These are phyloP conservation scores for Pelargonium nanum DNA, from an alignment of 345 rosid genomes.

Conservation along the genomic window DNA sequence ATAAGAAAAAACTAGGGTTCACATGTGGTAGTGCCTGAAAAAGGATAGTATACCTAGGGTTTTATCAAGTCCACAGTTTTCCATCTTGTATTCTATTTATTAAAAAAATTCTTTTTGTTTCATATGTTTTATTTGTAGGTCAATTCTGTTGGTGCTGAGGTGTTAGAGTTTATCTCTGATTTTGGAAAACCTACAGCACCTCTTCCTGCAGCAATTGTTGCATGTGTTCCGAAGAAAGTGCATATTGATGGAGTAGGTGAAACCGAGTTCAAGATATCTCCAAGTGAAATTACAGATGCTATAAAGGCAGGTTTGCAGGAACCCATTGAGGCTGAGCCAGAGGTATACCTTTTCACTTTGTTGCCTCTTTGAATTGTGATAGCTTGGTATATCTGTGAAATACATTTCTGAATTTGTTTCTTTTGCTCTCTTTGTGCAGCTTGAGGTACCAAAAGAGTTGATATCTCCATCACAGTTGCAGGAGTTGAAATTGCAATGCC, in stretches of 20 bases:
- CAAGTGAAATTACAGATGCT: slow-evolving; percentile 62
- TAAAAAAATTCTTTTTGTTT: slow-evolving; percentile 1
- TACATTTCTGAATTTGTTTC: slow-evolving; percentile 13
- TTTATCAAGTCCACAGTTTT: neutral
- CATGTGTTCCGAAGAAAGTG: slow-evolving; percentile 86
- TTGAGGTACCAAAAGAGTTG: slow-evolving; percentile 93
- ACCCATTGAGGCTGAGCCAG: slow-evolving; percentile 97
- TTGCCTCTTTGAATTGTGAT: slow-evolving; percentile 9
- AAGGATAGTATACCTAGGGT: no score
- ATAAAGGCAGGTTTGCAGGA: slow-evolving; percentile 62
- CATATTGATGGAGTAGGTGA: slow-evolving; percentile 77
- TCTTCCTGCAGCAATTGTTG: slow-evolving; percentile 93
- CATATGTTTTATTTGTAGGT: slow-evolving; percentile 37
- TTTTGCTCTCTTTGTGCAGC: slow-evolving; percentile 40
- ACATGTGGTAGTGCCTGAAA: neutral
- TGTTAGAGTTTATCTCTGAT: slow-evolving; percentile 83
- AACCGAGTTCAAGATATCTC: slow-evolving; percentile 69
- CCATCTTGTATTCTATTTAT: neutral
- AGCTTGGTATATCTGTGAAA: slow-evolving; percentile 1
- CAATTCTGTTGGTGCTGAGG: slow-evolving; percentile 81
- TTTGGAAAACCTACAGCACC: slow-evolving; percentile 91
- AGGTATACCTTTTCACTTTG: slow-evolving; percentile 34
- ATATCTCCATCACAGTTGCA: slow-evolving; percentile 56
- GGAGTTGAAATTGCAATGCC: slow-evolving; percentile 50
- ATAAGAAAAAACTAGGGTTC: neutral